These are phyloP conservation scores for Misopates orontium DNA, from an alignment of 257 asterid species.

Conservation along the genomic window DNA sequence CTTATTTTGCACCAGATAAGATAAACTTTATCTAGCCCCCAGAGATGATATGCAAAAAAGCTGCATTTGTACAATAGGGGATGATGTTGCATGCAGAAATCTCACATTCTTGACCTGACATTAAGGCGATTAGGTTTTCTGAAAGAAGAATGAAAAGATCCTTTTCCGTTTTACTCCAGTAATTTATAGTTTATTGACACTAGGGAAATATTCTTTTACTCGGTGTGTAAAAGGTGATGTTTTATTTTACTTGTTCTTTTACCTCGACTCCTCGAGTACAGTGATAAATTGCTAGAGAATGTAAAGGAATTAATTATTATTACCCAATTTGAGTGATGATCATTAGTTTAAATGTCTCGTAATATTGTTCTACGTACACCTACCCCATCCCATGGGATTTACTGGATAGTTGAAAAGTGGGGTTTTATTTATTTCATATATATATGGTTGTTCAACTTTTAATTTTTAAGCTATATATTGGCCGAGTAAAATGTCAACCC, in stretches of 20 bases:
- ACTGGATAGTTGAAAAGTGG: no score
- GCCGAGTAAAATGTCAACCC: no score
- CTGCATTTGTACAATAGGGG: slow-evolving; percentile 20
- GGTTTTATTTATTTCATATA: no score
- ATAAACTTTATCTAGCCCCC: neutral
- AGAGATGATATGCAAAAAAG: slow-evolving; percentile 26
- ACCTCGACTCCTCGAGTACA: no score
- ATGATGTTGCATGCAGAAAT: slow-evolving; percentile 20
- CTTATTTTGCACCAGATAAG: slow-evolving; percentile 21
- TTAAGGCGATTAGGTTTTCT: neutral
- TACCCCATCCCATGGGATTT: no score
- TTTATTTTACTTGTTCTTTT: no score
- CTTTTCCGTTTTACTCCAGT: neutral
- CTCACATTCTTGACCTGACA: slow-evolving; percentile 20
- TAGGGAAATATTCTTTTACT: no score
- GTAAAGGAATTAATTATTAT: neutral
- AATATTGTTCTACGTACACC: no score
- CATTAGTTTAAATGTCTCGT: no score
- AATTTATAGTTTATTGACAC: neutral
- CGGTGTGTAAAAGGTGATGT: no score
- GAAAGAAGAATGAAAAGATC: slow-evolving; percentile 14
- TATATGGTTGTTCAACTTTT: no score
- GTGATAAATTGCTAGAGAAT: neutral
- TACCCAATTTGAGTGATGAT: neutral
- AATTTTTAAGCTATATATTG: no score